Evolutionary conservation across 805 yeast species (phyloP).

Genomic region (Yamadazyma ubonensis): DNA sequence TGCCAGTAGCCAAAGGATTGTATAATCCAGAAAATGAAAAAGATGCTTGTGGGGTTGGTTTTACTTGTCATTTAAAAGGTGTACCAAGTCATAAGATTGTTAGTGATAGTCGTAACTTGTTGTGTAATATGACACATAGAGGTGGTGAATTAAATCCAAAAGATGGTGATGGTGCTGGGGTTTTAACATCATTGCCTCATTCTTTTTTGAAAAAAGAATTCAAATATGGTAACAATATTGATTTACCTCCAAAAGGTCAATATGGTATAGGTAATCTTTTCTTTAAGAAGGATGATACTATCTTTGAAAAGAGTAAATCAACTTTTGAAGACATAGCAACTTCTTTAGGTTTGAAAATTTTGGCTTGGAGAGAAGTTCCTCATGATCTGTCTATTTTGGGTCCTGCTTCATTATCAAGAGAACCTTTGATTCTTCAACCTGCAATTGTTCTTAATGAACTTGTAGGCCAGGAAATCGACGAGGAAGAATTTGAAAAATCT

Average conservation of each 20-base stretch:
- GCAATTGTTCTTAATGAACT: slow-evolving; percentile 62
- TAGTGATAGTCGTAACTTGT: slow-evolving; percentile 80
- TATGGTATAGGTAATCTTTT: slow-evolving; percentile 95
- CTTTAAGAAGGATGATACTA: slow-evolving; percentile 81
- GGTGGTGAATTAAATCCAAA: slow-evolving; percentile 98
- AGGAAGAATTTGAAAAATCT: slow-evolving; percentile 53
- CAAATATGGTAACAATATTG: slow-evolving; percentile 61
- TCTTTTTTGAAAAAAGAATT: slow-evolving; percentile 84
- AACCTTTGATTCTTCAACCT: slow-evolving; percentile 92
- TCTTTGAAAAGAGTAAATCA: slow-evolving; percentile 64
- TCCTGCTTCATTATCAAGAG: slow-evolving; percentile 90
- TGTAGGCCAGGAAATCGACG: slow-evolving; percentile 27
- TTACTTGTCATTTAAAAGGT: slow-evolving; percentile 93
- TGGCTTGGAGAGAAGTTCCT: slow-evolving; percentile 95
- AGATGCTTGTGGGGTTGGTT: slow-evolving; percentile 99
- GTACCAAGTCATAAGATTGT: slow-evolving; percentile 84
- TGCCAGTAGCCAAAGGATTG: slow-evolving; percentile 84
- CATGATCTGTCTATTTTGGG: slow-evolving; percentile 93
- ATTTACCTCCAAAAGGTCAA: slow-evolving; percentile 76
- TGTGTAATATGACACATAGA: slow-evolving; percentile 98
- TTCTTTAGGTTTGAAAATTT: slow-evolving; percentile 72
- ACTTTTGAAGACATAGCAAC: slow-evolving; percentile 81
- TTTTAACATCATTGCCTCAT: slow-evolving; percentile 89
- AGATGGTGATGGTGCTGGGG: slow-evolving; percentile 99
- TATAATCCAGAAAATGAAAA: slow-evolving; percentile 92